Conservation (phyloP, 345 rosid genomes). For the Acer yangbiense region DNA sequence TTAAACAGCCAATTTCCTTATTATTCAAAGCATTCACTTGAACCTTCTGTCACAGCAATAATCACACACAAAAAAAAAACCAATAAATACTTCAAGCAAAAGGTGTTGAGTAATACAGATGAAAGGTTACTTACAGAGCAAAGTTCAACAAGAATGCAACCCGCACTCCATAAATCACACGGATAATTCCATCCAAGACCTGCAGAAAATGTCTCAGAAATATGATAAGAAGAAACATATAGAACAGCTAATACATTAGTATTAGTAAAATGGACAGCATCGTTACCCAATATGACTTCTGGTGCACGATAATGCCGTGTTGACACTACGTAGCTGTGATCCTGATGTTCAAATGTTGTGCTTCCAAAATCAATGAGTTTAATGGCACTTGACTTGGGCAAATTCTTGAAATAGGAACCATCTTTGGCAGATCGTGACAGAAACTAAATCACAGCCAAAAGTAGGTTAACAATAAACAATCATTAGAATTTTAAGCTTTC, state of each 20-base stretch:
- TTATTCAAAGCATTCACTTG: neutral
- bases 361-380: conserved; percentile 91
- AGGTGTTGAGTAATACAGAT: neutral
- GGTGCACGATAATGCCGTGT: conserved; percentile 88
- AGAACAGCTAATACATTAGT: conserved; percentile 3
- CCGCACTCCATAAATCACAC: conserved; percentile 81
- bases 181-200: conserved; percentile 90
- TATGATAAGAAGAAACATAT: conserved; percentile 10
- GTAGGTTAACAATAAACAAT: conserved; percentile 1
- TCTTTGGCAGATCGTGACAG: conserved; percentile 66
- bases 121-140: conserved; percentile 60
- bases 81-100: conserved; percentile 1
- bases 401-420: conserved; percentile 71
- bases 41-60: neutral
- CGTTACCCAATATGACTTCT: conserved; percentile 73
- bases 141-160: conserved; percentile 80
- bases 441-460: conserved; percentile 40
- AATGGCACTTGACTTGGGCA: conserved; percentile 74
- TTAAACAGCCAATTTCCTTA: neutral
- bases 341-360: conserved; percentile 78
- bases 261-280: conserved; percentile 14
- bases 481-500: conserved; percentile 5
- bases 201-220: conserved; percentile 21
- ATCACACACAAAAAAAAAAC: neutral
- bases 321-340: conserved; percentile 80